A percentile compares a stretch with the other conserved stretches of the same genome.
Evolutionary conservation across 345 rosid genomes (phyloP).

Genomic region (Draba incana): DNA sequence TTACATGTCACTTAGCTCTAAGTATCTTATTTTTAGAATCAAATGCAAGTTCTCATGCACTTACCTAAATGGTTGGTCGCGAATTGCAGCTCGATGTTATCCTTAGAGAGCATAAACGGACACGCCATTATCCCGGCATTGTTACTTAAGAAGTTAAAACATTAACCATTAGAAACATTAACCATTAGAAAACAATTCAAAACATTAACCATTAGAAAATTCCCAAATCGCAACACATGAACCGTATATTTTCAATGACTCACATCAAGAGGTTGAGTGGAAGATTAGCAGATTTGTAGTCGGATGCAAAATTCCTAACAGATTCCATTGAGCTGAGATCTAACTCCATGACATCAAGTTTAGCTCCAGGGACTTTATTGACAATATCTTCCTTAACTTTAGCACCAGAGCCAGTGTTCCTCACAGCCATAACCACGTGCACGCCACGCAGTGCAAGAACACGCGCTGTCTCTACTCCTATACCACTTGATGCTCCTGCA

Average conservation of each 20-base stretch:
- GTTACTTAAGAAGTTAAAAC: conserved; percentile 35
- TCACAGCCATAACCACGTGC: conserved; percentile 62
- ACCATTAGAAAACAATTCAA: background rate
- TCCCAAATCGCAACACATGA: background rate
- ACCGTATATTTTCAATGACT: background rate
- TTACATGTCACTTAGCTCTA: too few relatives aligned
- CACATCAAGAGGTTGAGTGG: conserved; percentile 68
- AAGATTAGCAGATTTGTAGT: conserved; percentile 55
- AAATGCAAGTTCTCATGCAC: background rate
- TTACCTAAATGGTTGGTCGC: conserved; percentile 68
- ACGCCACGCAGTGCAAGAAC: conserved; percentile 71
- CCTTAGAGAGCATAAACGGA: conserved; percentile 57
- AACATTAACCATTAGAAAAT: background rate
- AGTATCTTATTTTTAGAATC: too few relatives aligned
- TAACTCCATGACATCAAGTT: conserved; percentile 66
- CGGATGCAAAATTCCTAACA: conserved; percentile 58
- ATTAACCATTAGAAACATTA: conserved; percentile 10
- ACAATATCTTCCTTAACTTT: conserved; percentile 54
- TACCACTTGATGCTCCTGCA: conserved; percentile 73
- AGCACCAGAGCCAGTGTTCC: conserved; percentile 58
- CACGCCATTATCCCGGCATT: conserved; percentile 54
- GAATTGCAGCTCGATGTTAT: conserved; percentile 57
- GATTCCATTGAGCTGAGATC: conserved; percentile 69
- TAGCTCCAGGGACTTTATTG: conserved; percentile 56
- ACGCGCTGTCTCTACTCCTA: conserved; percentile 64